Percentiles rank a stretch among this genome's conserved stretches.
phyloP scores from a whole-genome alignment of 2,329 filamentous ascomycete genomes.

The Cladosporium sp. region DNA sequence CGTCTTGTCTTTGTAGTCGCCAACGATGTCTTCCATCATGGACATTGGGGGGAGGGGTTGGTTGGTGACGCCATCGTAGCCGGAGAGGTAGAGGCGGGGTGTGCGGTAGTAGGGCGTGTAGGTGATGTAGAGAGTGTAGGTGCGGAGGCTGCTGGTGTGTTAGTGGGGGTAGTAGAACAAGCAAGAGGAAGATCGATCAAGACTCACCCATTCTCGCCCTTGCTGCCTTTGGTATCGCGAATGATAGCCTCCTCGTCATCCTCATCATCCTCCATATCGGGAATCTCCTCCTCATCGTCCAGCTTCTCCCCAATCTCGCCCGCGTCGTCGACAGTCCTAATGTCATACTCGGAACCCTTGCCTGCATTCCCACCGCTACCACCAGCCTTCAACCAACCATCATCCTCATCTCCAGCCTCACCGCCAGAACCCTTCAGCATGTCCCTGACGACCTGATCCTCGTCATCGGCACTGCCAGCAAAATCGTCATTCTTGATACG shows the following conservation, averaged over 20 bases:
- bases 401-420: conserved; percentile 57
- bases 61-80: conserved; percentile 62
- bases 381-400: conserved; percentile 91
- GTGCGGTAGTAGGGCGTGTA: conserved; percentile 97
- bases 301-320: conserved; percentile 77
- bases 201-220: conserved; percentile 51
- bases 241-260: conserved; percentile 96
- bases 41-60: conserved; percentile 73
- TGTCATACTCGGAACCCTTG: conserved; percentile 62
- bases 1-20: conserved; percentile 97
- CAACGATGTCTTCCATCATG: conserved; percentile 97
- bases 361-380: conserved; percentile 51
- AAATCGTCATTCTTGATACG: conserved; percentile 85
- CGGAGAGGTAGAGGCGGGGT: conserved; percentile 89
- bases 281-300: conserved; percentile 77
- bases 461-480: conserved; percentile 78
- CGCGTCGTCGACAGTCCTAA: conserved; percentile 82
- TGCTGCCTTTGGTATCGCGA: conserved; percentile 57
- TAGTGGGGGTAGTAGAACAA: conserved; percentile 24
- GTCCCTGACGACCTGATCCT: conserved; percentile 81
- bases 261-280: conserved; percentile 97
- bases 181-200: conserved; percentile 25
- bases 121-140: conserved; percentile 96
- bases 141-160: conserved; percentile 56
- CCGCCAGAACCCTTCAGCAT: conserved; percentile 56